Evolutionary conservation across 148 eudicot species (phyloP).

Genomic region (Agrostemma githago): DNA sequence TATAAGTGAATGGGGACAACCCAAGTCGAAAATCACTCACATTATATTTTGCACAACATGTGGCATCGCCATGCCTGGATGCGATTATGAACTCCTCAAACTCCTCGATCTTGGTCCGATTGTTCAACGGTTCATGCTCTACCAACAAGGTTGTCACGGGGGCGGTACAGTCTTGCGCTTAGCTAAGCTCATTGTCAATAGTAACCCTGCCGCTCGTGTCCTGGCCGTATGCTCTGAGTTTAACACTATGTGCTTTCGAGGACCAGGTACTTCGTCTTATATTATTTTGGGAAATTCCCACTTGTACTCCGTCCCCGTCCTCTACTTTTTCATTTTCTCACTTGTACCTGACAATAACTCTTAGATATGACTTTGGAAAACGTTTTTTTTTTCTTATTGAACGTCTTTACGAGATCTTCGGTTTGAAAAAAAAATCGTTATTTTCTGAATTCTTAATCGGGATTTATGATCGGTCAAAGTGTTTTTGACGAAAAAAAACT

Average conservation of each 20-base stretch:
- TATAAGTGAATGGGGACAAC: not conserved
- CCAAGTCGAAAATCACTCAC: conserved; percentile 26
- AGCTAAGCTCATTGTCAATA: conserved; percentile 3
- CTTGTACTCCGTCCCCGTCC: too few species aligned
- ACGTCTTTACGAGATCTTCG: too few species aligned
- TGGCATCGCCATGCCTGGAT: conserved; percentile 23
- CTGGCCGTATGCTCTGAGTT: conserved; percentile 8
- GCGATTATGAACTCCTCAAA: conserved; percentile 15
- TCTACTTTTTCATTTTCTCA: too few species aligned
- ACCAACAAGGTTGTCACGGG: conserved; percentile 20
- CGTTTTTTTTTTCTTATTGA: too few species aligned
- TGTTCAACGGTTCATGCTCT: conserved; percentile 18
- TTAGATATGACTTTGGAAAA: too few species aligned
- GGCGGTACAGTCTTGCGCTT: conserved; percentile 11
- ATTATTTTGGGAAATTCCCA: too few species aligned
- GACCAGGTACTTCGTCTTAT: not conserved
- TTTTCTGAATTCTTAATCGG: too few species aligned
- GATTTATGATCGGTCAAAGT: too few species aligned
- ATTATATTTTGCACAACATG: conserved; percentile 15
- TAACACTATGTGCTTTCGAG: not conserved
- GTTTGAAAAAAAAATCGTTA: too few species aligned
- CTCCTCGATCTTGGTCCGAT: conserved; percentile 12
- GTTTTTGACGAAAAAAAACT: too few species aligned
- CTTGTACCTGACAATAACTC: too few species aligned
- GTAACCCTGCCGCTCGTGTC: conserved; percentile 10